Base-by-base conservation (phyloP, 2,329 filamentous ascomycete species). In the Colletotrichum sp. region DNA sequence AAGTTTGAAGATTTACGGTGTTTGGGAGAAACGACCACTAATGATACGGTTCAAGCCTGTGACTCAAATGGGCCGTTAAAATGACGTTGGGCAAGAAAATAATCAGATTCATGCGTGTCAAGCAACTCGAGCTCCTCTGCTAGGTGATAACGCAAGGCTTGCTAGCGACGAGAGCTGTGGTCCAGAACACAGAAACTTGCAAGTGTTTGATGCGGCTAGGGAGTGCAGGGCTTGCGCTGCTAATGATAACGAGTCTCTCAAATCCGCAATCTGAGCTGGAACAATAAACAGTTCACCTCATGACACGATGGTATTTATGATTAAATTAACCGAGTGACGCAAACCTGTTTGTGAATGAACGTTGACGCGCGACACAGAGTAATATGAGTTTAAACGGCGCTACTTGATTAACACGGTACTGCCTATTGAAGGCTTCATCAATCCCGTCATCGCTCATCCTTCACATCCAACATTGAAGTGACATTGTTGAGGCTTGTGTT, bases 21-120 rank as follows among this genome's bases (percentile, higher is more conserved):
- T 87, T 32, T 88, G 87, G 86, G 57, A 80, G 13, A 84, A 84
- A 34, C 64, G 55, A 4, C 80, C 55, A 5, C 30, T 69, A 19
- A 48, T 69, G 67, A 28, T 69, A 22, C n/a, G 22, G 13, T 69
- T 60, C 30, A n/a, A 27, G 15, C n/a, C 66, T 25, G 66, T 32
- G 28, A 48, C 27, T 9, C 16, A n/a, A n/a, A 11, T 3, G 3
- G 28, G 28, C 11, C n/a, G 22, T 25, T 59, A 25, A 59, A 28
- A 59, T 25, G 22, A 25, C 6, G 11, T 63, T 63, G 11, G 8
- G 19, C 6, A 34, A 63, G 59, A n/a, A 34, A 12, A 34, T 5
- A 16, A 15, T n/a, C 19, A 48, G 1, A 48, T n/a, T n/a, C 39
- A 48, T 44, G 34, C 34, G 19, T 39, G 5, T 39, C 9, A 36